phyloP scores from a whole-genome alignment of 352 stramenopile genomes.

The Phytophthora citricola region DNA sequence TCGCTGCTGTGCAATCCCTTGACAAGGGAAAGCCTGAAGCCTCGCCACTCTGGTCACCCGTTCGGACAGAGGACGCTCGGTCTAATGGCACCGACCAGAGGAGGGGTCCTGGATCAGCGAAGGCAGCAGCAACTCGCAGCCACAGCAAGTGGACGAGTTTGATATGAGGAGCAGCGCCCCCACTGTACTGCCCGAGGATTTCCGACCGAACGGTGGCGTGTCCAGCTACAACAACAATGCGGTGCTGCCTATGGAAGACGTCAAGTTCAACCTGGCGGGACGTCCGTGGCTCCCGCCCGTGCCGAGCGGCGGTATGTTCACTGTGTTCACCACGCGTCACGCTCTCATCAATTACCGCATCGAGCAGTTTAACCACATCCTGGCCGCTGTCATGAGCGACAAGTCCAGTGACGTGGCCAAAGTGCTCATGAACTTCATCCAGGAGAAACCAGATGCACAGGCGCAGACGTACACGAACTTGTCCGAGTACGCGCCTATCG shows the following conservation, averaged over 20 bases:
- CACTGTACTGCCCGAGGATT: constrained; percentile 15
- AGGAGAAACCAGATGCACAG: constrained; percentile 71
- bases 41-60: constrained; percentile 63
- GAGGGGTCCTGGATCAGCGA: constrained; percentile 40
- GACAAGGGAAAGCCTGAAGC: constrained; percentile 34
- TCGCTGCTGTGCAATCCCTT: constrained; percentile 67
- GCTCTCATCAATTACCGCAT: constrained; percentile 72
- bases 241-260: constrained; percentile 54
- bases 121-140: constrained; percentile 20
- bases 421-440: constrained; percentile 80
- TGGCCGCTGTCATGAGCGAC: constrained; percentile 76
- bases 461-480: constrained; percentile 72
- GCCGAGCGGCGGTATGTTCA: constrained; percentile 58
- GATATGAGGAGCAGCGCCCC: constrained; percentile 37
- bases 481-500: constrained; percentile 74
- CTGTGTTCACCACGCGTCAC: constrained; percentile 67
- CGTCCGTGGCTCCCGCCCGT: constrained; percentile 63
- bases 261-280: constrained; percentile 59
- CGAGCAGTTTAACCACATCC: constrained; percentile 72
- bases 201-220: constrained; percentile 19
- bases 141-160: constrained; percentile 30
- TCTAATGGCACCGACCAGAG: constrained; percentile 22
- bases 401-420: constrained; percentile 59
- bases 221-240: constrained; percentile 53
- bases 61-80: constrained; percentile 36